phyloP scores from a whole-genome alignment of 1,284 basidiomycete genomes.

The Schizophyllum commune region DNA sequence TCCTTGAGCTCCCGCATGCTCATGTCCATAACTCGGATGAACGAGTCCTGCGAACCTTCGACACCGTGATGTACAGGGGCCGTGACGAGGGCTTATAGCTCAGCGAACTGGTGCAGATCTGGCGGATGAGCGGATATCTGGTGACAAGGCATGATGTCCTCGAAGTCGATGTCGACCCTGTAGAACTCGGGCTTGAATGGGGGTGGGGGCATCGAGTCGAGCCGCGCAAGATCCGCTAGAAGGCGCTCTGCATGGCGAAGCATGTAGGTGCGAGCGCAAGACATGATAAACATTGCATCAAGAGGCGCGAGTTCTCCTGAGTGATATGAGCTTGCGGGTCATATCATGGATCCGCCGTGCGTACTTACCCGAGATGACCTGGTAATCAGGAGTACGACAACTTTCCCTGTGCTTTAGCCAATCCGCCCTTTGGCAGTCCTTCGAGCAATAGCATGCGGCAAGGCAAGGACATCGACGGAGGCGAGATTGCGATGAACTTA shows the following conservation, averaged over 20 bases:
- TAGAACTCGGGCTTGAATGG: background rate
- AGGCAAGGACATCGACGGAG: background rate
- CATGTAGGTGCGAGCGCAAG: background rate
- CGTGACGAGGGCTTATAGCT: too few species aligned
- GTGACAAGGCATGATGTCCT: background rate
- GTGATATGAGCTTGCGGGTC: background rate
- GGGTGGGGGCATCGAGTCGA: background rate
- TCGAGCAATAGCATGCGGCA: background rate
- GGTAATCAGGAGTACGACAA: background rate
- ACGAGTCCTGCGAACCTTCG: too few species aligned
- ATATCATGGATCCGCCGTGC: background rate
- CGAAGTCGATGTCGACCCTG: background rate
- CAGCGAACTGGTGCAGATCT: too few species aligned
- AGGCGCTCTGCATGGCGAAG: background rate
- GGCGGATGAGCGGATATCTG: too few species aligned
- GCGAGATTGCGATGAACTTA: background rate
- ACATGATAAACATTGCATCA: background rate
- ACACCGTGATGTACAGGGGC: too few species aligned
- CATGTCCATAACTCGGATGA: too few species aligned
- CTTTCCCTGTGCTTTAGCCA: background rate
- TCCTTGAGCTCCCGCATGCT: too few species aligned
- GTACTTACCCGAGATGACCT: background rate
- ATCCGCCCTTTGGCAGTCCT: background rate
- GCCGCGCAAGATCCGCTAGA: background rate
- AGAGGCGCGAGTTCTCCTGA: background rate